phyloP scores from a whole-genome alignment of 2,329 filamentous ascomycete species.

The Cladophialophora exuberans region DNA sequence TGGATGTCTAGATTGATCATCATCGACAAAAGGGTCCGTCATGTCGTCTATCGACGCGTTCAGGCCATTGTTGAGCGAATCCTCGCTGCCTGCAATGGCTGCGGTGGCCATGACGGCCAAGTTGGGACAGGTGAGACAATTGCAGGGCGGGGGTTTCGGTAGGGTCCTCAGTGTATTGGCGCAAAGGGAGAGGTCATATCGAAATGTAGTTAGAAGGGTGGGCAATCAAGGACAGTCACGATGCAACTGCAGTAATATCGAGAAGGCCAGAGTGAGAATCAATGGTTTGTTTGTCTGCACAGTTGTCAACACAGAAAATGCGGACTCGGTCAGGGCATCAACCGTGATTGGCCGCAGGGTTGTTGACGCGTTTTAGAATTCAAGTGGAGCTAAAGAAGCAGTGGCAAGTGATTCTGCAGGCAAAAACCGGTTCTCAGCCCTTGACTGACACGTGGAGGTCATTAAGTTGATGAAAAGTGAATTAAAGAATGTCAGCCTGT shows the following conservation, averaged over 20 bases:
- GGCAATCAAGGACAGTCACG: too few relatives aligned
- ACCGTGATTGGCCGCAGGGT: constrained; percentile 24
- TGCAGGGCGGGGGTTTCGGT: constrained; percentile 2
- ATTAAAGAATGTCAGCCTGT: not conserved
- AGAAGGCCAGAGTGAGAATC: constrained; percentile 4
- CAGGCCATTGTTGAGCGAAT: constrained; percentile 17
- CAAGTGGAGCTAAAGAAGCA: constrained; percentile 12
- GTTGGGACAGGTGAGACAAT: constrained; percentile 3
- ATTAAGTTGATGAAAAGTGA: not conserved
- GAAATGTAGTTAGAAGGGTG: not conserved
- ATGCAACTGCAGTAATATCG: too few relatives aligned
- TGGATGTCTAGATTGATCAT: constrained; percentile 37
- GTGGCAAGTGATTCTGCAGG: not conserved
- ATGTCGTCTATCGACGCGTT: constrained; percentile 24
- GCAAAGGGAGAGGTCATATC: constrained; percentile 17
- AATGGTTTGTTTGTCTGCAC: constrained; percentile 8
- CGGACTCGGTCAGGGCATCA: constrained; percentile 15
- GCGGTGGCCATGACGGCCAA: constrained; percentile 24
- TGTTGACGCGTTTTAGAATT: constrained; percentile 22
- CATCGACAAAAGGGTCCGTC: constrained; percentile 45
- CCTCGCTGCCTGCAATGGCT: constrained; percentile 17
- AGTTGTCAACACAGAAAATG: constrained; percentile 31
- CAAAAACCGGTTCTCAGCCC: constrained; percentile 14
- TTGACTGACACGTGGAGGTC: constrained; percentile 13
- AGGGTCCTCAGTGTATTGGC: constrained; percentile 6